Evolutionary conservation across 495 filamentous ascomycete genomes (phyloP).

Genomic region (Xylaria telfairii): DNA sequence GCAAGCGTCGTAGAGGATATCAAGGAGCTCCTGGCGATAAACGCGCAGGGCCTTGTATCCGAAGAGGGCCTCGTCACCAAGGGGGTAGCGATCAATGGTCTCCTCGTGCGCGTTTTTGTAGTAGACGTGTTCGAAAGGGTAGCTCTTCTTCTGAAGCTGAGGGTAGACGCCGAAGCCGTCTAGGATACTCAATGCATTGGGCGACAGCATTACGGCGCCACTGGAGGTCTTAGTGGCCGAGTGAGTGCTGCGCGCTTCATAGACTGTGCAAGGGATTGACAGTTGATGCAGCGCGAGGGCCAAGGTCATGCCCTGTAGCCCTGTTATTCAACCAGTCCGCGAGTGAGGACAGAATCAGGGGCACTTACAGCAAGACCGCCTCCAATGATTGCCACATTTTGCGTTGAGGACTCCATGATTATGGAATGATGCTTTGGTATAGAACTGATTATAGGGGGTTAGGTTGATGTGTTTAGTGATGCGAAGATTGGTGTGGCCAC

Average conservation of each 20-base stretch:
- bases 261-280: conserved; percentile 38
- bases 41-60: conserved; percentile 54
- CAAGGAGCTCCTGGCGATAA: conserved; percentile 52
- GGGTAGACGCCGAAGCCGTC: conserved; percentile 51
- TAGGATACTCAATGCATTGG: conserved; percentile 56
- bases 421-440: not conserved
- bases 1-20: conserved; percentile 40
- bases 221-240: conserved; percentile 33
- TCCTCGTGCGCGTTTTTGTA: conserved; percentile 47
- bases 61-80: conserved; percentile 48
- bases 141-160: conserved; percentile 33
- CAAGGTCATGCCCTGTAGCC: conserved; percentile 45
- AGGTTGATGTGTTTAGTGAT: not conserved
- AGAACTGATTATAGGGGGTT: not conserved
- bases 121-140: conserved; percentile 46
- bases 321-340: not conserved
- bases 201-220: conserved; percentile 59
- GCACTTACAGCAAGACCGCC: conserved; percentile 29
- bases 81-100: conserved; percentile 48
- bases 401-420: conserved; percentile 3
- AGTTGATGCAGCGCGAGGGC: conserved; percentile 52
- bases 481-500: not conserved
- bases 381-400: conserved; percentile 30
- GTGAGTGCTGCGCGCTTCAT: not conserved
- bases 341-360: not conserved